phyloP scores from a whole-genome alignment of 2,329 filamentous ascomycete genomes.

The Macrophomina pseudophaseolina region DNA sequence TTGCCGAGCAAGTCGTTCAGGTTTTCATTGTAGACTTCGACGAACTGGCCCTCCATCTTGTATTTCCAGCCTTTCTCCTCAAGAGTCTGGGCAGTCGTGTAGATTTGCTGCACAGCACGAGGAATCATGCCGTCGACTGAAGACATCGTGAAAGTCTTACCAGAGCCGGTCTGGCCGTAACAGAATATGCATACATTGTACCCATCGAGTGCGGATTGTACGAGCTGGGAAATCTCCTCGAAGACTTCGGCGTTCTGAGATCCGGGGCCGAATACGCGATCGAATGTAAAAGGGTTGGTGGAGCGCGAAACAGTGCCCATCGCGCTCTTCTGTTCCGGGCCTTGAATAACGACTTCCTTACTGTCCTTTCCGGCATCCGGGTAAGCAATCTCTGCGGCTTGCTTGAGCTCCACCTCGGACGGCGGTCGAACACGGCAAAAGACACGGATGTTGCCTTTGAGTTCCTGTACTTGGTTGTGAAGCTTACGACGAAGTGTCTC shows the following conservation, averaged over 20 bases:
- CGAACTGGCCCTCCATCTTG: conserved; percentile 90
- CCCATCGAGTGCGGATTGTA: conserved; percentile 93
- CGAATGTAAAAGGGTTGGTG: conserved; percentile 86
- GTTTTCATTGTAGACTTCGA: conserved; percentile 98
- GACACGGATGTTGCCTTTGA: conserved; percentile 97
- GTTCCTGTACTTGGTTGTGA: conserved; percentile 96
- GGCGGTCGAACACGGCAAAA: conserved; percentile 93
- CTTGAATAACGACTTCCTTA: conserved; percentile 83
- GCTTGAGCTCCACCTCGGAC: conserved; percentile 63
- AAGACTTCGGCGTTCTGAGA: conserved; percentile 87
- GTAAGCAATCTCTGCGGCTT: conserved; percentile 75
- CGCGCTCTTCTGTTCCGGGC: conserved; percentile 82
- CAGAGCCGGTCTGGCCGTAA: conserved; percentile 95
- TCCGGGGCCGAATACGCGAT: conserved; percentile 83
- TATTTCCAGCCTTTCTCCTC: conserved; percentile 94
- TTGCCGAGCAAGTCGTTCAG: conserved; percentile 85
- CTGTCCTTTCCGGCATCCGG: conserved; percentile 81
- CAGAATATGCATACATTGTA: conserved; percentile 99
- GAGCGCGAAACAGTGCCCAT: conserved; percentile 77
- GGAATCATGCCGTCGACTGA: conserved; percentile 94
- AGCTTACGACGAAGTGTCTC: conserved; percentile 89
- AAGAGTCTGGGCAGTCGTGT: conserved; percentile 80
- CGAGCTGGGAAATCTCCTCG: conserved; percentile 93
- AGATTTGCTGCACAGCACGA: conserved; percentile 89
- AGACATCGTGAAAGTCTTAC: conserved; percentile 97